Conservation (phyloP, 257 asterid genomes). For the Nicotiana sylvestris region DNA sequence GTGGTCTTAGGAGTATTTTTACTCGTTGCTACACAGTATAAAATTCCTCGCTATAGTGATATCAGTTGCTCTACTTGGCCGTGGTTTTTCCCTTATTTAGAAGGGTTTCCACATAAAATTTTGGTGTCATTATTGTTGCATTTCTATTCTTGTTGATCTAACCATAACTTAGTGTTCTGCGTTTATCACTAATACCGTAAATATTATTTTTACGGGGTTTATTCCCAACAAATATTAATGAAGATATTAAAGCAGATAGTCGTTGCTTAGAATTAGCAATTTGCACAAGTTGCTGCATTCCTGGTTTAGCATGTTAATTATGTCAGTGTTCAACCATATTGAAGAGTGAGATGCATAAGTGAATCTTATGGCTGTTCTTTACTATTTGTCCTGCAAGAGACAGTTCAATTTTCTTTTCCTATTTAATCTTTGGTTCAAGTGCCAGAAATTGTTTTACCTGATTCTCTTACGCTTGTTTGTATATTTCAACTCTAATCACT, state of each 20-base stretch:
- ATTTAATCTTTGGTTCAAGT: background rate
- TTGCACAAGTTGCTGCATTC: background rate
- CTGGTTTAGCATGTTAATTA: conserved; percentile 1
- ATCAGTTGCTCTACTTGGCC: too few relatives aligned
- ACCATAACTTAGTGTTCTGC: too few relatives aligned
- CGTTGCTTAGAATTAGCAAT: conserved; percentile 2
- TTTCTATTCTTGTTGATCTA: too few relatives aligned
- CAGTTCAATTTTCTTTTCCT: background rate
- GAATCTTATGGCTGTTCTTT: background rate
- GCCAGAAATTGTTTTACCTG: background rate
- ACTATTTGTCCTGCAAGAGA: background rate
- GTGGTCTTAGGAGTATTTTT: too few relatives aligned
- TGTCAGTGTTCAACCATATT: background rate
- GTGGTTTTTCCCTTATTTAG: too few relatives aligned
- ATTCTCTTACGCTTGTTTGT: background rate
- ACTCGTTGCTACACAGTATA: too few relatives aligned
- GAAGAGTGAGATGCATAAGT: background rate
- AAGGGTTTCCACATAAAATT: too few relatives aligned
- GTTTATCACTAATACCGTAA: too few relatives aligned
- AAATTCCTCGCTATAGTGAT: too few relatives aligned
- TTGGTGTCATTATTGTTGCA: too few relatives aligned
- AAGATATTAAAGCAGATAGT: background rate
- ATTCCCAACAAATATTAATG: background rate
- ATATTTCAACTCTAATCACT: too few relatives aligned
- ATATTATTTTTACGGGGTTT: too few relatives aligned